Percentiles rank a stretch among this genome's conserved stretches.
These are phyloP conservation scores for Sequoiadendron giganteum DNA, from an alignment of 75 land plant genomes.

Conservation along the genomic window DNA sequence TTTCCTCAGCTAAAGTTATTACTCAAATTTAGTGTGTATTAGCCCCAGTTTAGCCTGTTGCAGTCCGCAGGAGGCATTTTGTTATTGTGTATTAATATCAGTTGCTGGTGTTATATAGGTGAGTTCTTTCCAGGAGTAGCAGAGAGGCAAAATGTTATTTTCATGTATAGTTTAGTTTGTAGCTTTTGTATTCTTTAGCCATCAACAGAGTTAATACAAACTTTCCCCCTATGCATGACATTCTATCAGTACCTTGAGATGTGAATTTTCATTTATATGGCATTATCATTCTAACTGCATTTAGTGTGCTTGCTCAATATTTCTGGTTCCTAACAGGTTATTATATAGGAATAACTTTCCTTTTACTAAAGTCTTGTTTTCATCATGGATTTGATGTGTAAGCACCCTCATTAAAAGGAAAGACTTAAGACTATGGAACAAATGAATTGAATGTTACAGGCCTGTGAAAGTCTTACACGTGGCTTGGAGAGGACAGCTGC, in stretches of 20 bases:
- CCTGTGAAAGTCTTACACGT: conserved; percentile 70
- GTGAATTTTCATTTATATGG: neutral
- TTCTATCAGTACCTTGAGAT: neutral
- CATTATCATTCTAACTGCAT: neutral
- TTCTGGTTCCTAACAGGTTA: neutral
- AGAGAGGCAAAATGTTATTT: neutral
- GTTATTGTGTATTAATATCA: neutral
- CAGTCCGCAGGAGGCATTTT: neutral
- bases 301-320: neutral
- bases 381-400: neutral
- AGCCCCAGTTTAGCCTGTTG: neutral
- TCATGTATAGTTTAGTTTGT: neutral
- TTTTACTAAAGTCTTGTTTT: neutral
- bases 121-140: too few relatives aligned
- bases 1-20: neutral
- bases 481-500: conserved; percentile 74
- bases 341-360: neutral
- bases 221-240: neutral
- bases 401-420: neutral
- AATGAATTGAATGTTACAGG: conserved; percentile 40
- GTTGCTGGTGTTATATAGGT: neutral
- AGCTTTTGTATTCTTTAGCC: neutral
- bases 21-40: neutral
- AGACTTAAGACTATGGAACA: neutral
- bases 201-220: neutral